A percentile compares a stretch with the other conserved stretches of the same genome.
Conservation (phyloP, 495 filamentous ascomycete genomes). For the Hypoxylon intermedium region DNA sequence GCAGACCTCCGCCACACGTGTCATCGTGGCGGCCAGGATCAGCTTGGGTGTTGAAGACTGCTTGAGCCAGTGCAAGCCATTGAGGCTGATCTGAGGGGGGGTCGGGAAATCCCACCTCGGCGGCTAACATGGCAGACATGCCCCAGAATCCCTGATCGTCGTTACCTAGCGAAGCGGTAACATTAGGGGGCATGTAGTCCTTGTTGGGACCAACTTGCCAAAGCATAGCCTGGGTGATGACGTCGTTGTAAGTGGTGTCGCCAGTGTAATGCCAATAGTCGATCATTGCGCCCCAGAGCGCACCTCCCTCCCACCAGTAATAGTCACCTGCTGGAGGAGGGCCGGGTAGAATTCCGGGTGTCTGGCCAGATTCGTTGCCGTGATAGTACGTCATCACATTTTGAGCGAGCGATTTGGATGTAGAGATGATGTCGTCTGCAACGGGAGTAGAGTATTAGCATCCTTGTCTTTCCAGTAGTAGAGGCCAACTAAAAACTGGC, state of each 20-base stretch:
- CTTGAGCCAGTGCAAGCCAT: conserved; percentile 78
- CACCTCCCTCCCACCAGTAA: conserved; percentile 66
- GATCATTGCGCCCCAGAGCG: conserved; percentile 64
- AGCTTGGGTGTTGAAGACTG: conserved; percentile 76
- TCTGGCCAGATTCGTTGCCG: conserved; percentile 62
- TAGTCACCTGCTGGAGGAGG: conserved; percentile 58
- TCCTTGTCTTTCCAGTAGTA: not conserved
- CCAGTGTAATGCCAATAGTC: conserved; percentile 77
- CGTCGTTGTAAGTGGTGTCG: conserved; percentile 67
- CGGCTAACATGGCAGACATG: conserved; percentile 76
- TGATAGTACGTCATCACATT: conserved; percentile 67
- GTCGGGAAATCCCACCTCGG: conserved; percentile 74
- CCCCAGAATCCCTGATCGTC: conserved; percentile 89
- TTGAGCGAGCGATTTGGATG: conserved; percentile 63
- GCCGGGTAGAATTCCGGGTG: conserved; percentile 69
- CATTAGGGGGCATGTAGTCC: conserved; percentile 72
- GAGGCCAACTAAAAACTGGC: not conserved
- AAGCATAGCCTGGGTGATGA: conserved; percentile 65
- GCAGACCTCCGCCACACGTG: conserved; percentile 72
- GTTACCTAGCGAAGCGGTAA: conserved; percentile 76
- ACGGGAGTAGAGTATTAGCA: no score
- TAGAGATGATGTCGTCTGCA: conserved; percentile 59
- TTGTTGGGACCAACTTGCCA: conserved; percentile 66
- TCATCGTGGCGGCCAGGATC: conserved; percentile 66
- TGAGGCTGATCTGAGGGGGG: conserved; percentile 64